Conservation (phyloP, 768 basidiomycete species). For the Phaffia australis region DNA sequence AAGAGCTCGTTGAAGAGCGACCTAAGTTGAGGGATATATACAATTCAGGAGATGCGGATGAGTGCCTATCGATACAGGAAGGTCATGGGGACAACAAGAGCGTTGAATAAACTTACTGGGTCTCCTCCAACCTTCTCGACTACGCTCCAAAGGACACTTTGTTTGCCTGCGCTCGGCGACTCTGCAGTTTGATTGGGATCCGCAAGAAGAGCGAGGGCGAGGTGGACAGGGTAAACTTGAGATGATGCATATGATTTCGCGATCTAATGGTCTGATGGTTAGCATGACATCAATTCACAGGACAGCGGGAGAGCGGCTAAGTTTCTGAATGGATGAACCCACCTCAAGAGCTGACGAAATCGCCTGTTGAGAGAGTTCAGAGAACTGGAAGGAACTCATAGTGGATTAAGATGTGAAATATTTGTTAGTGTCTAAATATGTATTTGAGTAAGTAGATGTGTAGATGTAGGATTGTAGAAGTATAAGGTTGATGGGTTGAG, state of each 20-base stretch:
- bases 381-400: slow-evolving; percentile 16
- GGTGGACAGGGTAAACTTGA: slow-evolving; percentile 15
- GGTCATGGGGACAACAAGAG: neutral
- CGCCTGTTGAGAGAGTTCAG: slow-evolving; percentile 16
- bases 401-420: too few species aligned
- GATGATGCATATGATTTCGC: slow-evolving; percentile 18
- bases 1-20: slow-evolving; percentile 54
- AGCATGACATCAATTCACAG: neutral
- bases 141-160: slow-evolving; percentile 62
- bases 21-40: slow-evolving; percentile 37
- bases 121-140: slow-evolving; percentile 78
- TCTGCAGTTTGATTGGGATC: slow-evolving; percentile 19
- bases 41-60: neutral
- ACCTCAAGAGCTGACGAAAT: slow-evolving; percentile 22
- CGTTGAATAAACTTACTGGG: slow-evolving; percentile 46
- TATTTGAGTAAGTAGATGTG: neutral
- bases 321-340: neutral
- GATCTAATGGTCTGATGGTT: neutral
- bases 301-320: neutral
- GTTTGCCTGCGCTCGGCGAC: slow-evolving; percentile 5
- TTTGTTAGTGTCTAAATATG: neutral
- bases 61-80: neutral
- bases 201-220: neutral
- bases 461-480: too few species aligned
- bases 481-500: too few species aligned